These are phyloP conservation scores for Saussurea involucrata DNA, from an alignment of 129 eudicot genomes.

Conservation along the genomic window DNA sequence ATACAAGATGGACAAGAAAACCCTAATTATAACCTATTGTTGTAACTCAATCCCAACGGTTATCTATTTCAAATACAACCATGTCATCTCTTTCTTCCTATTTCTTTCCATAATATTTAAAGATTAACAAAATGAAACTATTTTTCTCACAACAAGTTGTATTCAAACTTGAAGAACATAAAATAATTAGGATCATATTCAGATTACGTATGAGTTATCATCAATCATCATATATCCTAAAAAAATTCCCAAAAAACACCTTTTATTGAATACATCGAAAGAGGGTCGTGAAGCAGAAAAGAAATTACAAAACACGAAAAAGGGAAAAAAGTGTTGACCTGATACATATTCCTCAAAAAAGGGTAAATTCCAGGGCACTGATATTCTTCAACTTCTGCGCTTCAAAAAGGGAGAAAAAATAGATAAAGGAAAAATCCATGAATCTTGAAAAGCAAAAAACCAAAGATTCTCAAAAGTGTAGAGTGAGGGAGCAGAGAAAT, in stretches of 20 bases:
- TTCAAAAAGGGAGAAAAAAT: not conserved
- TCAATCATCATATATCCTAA: not conserved
- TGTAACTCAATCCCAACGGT: not conserved
- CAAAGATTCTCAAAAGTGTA: too few relatives aligned
- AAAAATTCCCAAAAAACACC: not conserved
- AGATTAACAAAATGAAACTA: not conserved
- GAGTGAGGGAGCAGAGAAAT: too few relatives aligned
- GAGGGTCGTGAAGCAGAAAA: too few relatives aligned
- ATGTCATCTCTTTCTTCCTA: not conserved
- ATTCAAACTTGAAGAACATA: too few relatives aligned
- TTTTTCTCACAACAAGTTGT: not conserved
- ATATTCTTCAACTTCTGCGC: constrained; percentile 9
- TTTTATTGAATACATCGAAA: not conserved
- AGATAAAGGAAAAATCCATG: not conserved
- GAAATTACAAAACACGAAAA: not conserved
- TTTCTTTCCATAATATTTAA: not conserved
- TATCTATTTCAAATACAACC: not conserved
- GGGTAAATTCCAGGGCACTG: constrained; percentile 20
- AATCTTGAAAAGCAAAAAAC: not conserved
- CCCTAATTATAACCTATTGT: not conserved
- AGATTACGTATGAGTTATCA: not conserved
- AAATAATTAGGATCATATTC: not conserved
- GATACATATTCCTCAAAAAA: constrained; percentile 31
- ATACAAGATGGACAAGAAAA: not conserved
- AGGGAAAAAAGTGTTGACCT: constrained; percentile 19